Evolutionary conservation across 2,329 filamentous ascomycete species (phyloP), one percentile per base, ranked within the genome.

Genomic region (Pseudopithomyces chartarum): DNA sequence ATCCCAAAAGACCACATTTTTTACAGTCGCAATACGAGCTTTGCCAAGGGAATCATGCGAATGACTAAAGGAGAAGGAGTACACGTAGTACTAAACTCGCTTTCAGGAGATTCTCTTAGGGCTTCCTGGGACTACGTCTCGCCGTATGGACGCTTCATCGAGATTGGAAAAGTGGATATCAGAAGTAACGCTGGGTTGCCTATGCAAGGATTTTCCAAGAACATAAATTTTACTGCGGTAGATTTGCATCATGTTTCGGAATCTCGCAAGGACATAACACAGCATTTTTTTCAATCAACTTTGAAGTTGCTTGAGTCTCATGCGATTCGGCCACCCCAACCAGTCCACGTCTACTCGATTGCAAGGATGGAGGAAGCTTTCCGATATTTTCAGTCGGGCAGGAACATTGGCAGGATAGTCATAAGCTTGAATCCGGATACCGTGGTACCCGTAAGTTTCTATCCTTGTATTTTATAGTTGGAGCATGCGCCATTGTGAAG

Each of bases 1-100:
- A n/a, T n/a, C n/a, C n/a, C n/a, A n/a, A n/a, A n/a, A n/a, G 59
- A 64, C 17, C 60, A 69, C 34, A 73, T 75, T 46, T 73, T 75
- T 56, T 59, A 43, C 55, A 51, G 69, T 5, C 46, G 57, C 39
- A 22, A 43, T 26, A 19, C 26, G 1, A 56, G 54, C 46, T 59
- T 62, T 26, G 52, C 42, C 3, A 55, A 64, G 8, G 58, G 56
- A 0, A 44, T 62, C 2, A 20, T 55, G 4, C 54, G 58, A 17
- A 59, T 57, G 32, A 62, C 74, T 0, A 52, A 60, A 0, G 62
- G 62, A n/a, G 26, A 52, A 6, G 75, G 74, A 15, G 70, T 76
- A 1, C 70, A 76, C 56, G 60, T 74, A 2, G 58, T 75, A 5
- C 56, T 77, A 39, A 76, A 77, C 53, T 67, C 65, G 1, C 34